Conservation (phyloP, 1,139 yeast genomes). For the Pneumocystis carinii region DNA sequence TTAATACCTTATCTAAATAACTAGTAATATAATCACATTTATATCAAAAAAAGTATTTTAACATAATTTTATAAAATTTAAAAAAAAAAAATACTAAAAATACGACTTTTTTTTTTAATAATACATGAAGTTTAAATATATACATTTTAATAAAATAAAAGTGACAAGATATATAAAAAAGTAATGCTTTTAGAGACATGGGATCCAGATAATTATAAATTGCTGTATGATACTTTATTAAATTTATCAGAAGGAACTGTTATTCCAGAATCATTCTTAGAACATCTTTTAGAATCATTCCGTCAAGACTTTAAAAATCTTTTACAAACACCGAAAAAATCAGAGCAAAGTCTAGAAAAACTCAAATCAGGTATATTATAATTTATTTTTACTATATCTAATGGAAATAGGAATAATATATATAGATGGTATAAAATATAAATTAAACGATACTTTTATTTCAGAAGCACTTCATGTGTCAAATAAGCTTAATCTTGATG, state of each 20-base stretch:
- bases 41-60: no score
- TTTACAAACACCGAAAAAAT: background rate
- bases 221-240: conserved; percentile 3
- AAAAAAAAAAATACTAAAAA: no score
- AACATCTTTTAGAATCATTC: background rate
- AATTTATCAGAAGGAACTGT: conserved; percentile 1
- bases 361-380: background rate
- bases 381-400: background rate
- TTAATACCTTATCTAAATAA: background rate
- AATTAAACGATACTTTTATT: conserved; percentile 9
- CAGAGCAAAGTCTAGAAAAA: background rate
- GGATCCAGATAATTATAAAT: background rate
- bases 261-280: background rate
- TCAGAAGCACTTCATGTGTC: conserved; percentile 4
- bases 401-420: background rate
- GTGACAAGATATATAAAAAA: background rate
- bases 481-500: conserved; percentile 6
- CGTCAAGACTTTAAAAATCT: background rate
- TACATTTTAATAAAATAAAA: no score
- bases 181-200: background rate
- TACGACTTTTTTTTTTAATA: no score
- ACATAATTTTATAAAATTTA: no score
- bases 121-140: no score
- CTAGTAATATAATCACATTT: no score
- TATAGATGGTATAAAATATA: conserved; percentile 1